A percentile compares a stretch with the other conserved stretches of the same genome.
These are phyloP conservation scores for Magnolia kwangsiensis DNA, from an alignment of 164 flowering plant species.

Conservation along the genomic window DNA sequence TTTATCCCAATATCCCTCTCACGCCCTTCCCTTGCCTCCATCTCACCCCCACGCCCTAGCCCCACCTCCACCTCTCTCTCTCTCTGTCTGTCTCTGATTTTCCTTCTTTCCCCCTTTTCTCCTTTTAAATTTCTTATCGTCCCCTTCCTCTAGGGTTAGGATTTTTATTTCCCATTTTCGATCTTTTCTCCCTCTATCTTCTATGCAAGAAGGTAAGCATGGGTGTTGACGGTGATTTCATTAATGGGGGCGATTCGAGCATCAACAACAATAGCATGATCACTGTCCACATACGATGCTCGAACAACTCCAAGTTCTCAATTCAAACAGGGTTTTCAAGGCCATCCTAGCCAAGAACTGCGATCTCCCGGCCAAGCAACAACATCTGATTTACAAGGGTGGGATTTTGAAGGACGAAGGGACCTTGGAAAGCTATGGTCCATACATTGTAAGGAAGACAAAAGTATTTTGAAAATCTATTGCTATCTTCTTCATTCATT, in stretches of 20 bases:
- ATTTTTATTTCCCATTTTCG: no score
- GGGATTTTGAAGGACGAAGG: constrained; percentile 88
- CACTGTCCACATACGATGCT: no score
- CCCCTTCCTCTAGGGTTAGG: background rate
- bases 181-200: no score
- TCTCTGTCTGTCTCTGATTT: background rate
- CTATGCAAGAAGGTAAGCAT: no score
- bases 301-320: no score
- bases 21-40: background rate
- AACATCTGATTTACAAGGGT: constrained; percentile 77
- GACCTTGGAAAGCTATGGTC: constrained; percentile 77
- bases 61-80: background rate
- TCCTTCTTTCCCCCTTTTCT: background rate
- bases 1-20: background rate
- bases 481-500: no score
- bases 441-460: no score
- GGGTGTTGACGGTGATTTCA: no score
- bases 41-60: background rate
- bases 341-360: constrained; percentile 20
- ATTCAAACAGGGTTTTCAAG: no score
- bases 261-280: no score
- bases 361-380: constrained; percentile 72
- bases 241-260: no score
- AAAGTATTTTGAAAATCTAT: no score
- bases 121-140: background rate